Base-by-base conservation (phyloP, 2,329 filamentous ascomycete species). In the Huntiella omanensis region DNA sequence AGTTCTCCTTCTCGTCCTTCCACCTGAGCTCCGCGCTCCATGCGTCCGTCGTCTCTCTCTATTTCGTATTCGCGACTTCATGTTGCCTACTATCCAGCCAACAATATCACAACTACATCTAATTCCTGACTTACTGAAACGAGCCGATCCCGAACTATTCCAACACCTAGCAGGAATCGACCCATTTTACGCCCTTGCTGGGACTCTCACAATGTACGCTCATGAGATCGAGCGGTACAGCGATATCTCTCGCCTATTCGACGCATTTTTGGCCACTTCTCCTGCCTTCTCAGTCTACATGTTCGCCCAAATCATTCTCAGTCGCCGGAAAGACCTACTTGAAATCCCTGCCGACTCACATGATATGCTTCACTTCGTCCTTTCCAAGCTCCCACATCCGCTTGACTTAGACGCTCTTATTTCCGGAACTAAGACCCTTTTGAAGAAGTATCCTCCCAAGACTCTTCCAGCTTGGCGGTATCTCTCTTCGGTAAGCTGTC, bases 41-140 rank as follows among this genome's bases (percentile, higher is more conserved):
- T 75, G 80, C 12, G 75, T 92, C 32, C 71, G 82, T 33, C 80
- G 83, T n/a, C 75, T 98, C 49, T 94, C 87, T 3, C 69, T 87
- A 32, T 72, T 96, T 39, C 81, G 86, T 45, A 95, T 98, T 58
- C 77, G 91, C 51, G 91, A 98, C 63, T 98, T 95, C 61, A 95
- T 98, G 91, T 75, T 98, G 8, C 87, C 88, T 6, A 84, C 77
- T 36, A 74, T 98, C 39, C 68, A 75, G 11, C 84, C 86, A 3
- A 84, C 87, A 16, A 68, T 92, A 42, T 71, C 78, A 46, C 91
- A 98, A 61, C 75, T 98, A n/a, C 74, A 77, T 35, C 72, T 98
- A 10, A 78, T 98, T 47, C 87, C 86, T 5, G 76, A 83, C 47
- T 82, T 98, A 47, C 67, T 98, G 19, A 66, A 72, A 52, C 70